Evolutionary conservation across 1,139 yeast genomes (phyloP).

Genomic region (Yamadazyma taylorii): DNA sequence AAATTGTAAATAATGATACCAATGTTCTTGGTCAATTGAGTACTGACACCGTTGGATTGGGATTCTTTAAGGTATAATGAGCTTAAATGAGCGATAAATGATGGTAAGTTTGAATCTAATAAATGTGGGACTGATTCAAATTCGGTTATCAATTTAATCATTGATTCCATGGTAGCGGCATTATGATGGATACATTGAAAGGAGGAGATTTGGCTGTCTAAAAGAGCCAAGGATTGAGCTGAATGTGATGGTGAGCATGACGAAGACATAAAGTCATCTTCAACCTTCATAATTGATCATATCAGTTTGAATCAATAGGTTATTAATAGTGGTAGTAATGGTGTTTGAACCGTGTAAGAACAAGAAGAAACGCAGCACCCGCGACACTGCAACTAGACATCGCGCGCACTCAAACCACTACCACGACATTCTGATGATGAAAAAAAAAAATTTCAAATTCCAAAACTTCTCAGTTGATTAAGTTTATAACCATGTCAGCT

Average conservation of each 20-base stretch:
- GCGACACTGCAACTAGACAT: background rate
- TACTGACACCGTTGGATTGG: background rate
- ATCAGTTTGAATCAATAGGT: too few species aligned
- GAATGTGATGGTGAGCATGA: too few species aligned
- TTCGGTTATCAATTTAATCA: conserved; percentile 26
- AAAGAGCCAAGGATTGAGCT: background rate
- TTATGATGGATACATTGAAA: background rate
- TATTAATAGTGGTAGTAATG: too few species aligned
- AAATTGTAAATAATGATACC: conserved; percentile 53
- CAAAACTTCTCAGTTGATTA: background rate
- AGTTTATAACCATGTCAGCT: background rate
- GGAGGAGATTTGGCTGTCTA: background rate
- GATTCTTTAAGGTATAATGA: conserved; percentile 23
- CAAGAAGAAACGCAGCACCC: too few species aligned
- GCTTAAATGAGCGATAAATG: conserved; percentile 31
- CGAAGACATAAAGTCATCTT: too few species aligned
- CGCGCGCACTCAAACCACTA: too few species aligned
- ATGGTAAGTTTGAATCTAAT: conserved; percentile 41
- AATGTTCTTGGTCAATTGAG: conserved; percentile 9
- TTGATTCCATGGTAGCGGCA: conserved; percentile 2
- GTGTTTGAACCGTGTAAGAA: too few species aligned
- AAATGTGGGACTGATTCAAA: conserved; percentile 60
- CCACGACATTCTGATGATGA: conserved; percentile 1
- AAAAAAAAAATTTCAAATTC: too few species aligned
- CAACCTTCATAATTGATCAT: too few species aligned